These are phyloP conservation scores for Naegleria gruberi DNA, from an alignment of 208 protist species.

Conservation along the genomic window DNA sequence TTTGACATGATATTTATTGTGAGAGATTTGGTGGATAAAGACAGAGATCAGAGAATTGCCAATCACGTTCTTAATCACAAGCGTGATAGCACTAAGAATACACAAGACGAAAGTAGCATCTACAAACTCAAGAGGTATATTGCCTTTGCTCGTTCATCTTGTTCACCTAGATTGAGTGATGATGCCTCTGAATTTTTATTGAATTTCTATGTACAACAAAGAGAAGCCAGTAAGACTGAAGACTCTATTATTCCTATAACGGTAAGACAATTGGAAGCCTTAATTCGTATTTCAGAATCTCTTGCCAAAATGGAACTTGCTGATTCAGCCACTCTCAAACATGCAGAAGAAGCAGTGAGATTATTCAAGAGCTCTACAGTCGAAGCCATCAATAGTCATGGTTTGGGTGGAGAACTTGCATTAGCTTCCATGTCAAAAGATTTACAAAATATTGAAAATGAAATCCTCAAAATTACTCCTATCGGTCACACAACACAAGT, in stretches of 20 bases:
- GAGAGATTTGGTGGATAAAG: background rate
- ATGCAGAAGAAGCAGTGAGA: conserved; percentile 88
- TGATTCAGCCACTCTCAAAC: conserved; percentile 40
- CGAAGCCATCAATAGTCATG: conserved; percentile 51
- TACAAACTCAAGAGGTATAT: conserved; percentile 13
- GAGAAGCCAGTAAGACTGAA: conserved; percentile 63
- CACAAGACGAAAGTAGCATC: background rate
- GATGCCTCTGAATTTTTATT: conserved; percentile 78
- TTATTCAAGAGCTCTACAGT: conserved; percentile 88
- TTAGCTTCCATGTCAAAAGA: background rate
- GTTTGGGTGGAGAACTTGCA: background rate
- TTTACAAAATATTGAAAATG: conserved; percentile 18
- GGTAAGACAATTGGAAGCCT: conserved; percentile 81
- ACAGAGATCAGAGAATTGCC: conserved; percentile 21
- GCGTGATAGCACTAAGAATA: background rate
- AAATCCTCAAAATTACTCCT: conserved; percentile 18
- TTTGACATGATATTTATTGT: conserved; percentile 36
- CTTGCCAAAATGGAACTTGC: conserved; percentile 89
- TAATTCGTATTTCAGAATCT: conserved; percentile 93
- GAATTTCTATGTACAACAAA: conserved; percentile 90
- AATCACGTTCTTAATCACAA: conserved; percentile 24
- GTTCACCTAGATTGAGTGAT: background rate
- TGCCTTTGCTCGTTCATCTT: background rate
- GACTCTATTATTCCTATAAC: conserved; percentile 74
- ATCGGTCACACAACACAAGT: background rate